Evolutionary conservation across 2,329 filamentous ascomycete genomes (phyloP).

Genomic region (Blastomyces emzantsi): DNA sequence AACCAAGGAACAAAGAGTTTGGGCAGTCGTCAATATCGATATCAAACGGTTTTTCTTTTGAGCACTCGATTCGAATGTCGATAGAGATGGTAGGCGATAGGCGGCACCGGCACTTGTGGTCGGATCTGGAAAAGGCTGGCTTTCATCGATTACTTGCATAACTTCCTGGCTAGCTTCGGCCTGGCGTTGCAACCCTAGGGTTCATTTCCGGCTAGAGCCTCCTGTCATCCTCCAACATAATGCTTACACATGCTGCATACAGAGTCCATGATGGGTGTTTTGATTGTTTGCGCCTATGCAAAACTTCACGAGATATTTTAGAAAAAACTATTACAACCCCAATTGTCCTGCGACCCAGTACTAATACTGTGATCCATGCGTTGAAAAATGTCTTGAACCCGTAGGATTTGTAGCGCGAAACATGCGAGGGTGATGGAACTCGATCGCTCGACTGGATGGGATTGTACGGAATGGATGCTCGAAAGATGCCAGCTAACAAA

Average conservation of each 20-base stretch:
- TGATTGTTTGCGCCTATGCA: not conserved
- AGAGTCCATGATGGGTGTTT: too few relatives aligned
- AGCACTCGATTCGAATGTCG: not conserved
- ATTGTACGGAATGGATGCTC: not conserved
- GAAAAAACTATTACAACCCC: not conserved
- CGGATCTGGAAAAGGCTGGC: not conserved
- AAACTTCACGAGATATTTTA: not conserved
- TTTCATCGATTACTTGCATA: constrained; percentile 2
- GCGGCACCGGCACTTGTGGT: not conserved
- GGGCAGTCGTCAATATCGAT: not conserved
- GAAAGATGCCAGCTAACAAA: not conserved
- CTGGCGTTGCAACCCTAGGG: not conserved
- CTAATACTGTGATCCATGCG: not conserved
- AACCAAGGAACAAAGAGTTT: not conserved
- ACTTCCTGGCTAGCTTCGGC: not conserved
- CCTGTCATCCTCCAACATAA: not conserved
- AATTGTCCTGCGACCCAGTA: not conserved
- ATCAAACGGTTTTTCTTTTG: not conserved
- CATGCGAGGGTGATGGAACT: not conserved
- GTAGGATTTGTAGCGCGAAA: not conserved
- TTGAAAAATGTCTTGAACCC: not conserved
- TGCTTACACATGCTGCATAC: not conserved
- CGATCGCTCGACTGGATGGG: not conserved
- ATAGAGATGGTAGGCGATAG: not conserved
- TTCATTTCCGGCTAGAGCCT: not conserved